Evolutionary conservation across 805 yeast genomes (phyloP).

Genomic region (Saturnispora ahearnii): DNA sequence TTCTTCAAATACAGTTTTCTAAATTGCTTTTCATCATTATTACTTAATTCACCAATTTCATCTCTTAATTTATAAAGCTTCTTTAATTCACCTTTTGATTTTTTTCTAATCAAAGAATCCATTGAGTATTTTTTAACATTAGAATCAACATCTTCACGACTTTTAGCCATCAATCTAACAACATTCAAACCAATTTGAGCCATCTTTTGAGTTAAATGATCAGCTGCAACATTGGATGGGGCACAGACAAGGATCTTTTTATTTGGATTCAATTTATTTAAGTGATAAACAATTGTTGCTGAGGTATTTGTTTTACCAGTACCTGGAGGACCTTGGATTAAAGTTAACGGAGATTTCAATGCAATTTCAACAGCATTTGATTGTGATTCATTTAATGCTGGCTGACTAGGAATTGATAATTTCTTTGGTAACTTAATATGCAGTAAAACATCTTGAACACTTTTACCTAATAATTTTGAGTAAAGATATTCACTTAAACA

Average conservation of each 20-base stretch:
- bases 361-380: conserved; percentile 65
- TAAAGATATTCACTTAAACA: conserved; percentile 69
- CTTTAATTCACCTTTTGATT: conserved; percentile 48
- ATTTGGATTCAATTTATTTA: conserved; percentile 45
- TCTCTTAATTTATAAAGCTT: conserved; percentile 50
- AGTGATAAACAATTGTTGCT: conserved; percentile 75
- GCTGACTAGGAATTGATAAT: conserved; percentile 57
- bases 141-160: conserved; percentile 73
- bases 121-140: conserved; percentile 50
- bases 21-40: conserved; percentile 39
- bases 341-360: conserved; percentile 59
- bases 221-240: conserved; percentile 93
- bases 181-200: conserved; percentile 65
- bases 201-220: conserved; percentile 73
- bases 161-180: conserved; percentile 65
- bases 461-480: conserved; percentile 74
- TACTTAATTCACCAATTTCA: conserved; percentile 61
- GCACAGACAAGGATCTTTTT: conserved; percentile 80
- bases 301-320: conserved; percentile 95
- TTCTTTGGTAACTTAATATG: conserved; percentile 52
- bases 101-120: conserved; percentile 39
- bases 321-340: conserved; percentile 95
- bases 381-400: conserved; percentile 71
- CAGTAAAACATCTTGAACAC: conserved; percentile 53
- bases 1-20: conserved; percentile 13